Base-by-base conservation (phyloP, 1,284 basidiomycete species). In the Pseudozyma thailandica region DNA sequence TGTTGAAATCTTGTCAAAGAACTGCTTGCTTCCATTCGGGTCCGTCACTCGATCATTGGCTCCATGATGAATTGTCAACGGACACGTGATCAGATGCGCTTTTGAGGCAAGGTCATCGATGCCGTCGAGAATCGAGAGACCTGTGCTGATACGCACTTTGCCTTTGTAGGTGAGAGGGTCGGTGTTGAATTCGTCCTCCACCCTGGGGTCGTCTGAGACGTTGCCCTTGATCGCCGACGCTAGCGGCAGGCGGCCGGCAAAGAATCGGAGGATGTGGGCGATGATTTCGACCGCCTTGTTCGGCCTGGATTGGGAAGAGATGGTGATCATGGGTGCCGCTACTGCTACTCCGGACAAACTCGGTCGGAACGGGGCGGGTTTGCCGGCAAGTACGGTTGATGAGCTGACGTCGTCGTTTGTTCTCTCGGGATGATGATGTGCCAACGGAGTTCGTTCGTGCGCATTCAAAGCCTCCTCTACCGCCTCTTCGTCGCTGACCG, bases 191-290 rank as follows among this genome's bases (percentile, higher is more conserved):
- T 72, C 72, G 16, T 56, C 58, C 26, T 80, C 65, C 6, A 86
- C 86, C 13, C 85, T 69, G 0, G 85, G 85, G 80, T 87, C 86
- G 68, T 86, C 85, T n/a, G 84, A 85, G 16, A 86, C 84, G 39
- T 86, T 86, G 38, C 86, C 85, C 78, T 69, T 74, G 56, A 86
- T 84, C 33, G 84, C 84, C 28, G 81, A 77, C 5, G 84, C 84
- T 16, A 86, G 61, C 4, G 86, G 85, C 4, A 86, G 73, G 2
- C 83, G 79, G 16, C 84, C 84, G 5, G 84, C 85, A 37, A 86
- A 77, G 59, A 76, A 82, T 33, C 79, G 69, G 25, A 86, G 63
- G 1, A 78, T 62, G 39, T 83, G 64, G 9, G 81, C 86, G 35
- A 85, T 57, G 26, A 70, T 58, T 60, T 86, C 85, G 20, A 85